Evolutionary conservation across 2,329 filamentous ascomycete species (phyloP).

Genomic region (Phialophora chinensis): DNA sequence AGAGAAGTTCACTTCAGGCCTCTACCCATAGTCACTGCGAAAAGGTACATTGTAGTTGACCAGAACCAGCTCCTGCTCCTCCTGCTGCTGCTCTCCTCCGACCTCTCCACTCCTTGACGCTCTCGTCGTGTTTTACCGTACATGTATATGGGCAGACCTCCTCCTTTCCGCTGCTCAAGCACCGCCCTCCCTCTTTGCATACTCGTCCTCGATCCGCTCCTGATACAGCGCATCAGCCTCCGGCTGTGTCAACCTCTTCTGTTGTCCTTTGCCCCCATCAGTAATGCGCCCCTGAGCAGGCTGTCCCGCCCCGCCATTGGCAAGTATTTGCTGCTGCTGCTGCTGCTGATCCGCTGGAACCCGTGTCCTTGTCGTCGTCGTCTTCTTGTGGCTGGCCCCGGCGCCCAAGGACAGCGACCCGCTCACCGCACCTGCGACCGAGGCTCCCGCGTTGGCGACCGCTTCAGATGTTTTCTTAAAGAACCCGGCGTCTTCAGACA

Average conservation of each 20-base stretch:
- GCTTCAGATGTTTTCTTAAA: conserved; percentile 37
- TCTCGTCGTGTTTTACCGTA: neutral
- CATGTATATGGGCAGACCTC: neutral
- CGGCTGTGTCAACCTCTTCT: conserved; percentile 41
- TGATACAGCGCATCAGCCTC: conserved; percentile 53
- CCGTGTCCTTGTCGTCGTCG: conserved; percentile 32
- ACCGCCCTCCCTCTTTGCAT: conserved; percentile 50
- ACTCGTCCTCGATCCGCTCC: conserved; percentile 56
- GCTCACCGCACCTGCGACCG: conserved; percentile 34
- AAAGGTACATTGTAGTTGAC: neutral
- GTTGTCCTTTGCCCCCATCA: conserved; percentile 23
- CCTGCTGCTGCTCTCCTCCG: neutral
- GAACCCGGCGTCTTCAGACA: conserved; percentile 35
- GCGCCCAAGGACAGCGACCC: conserved; percentile 34
- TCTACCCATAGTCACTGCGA: neutral
- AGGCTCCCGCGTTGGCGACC: conserved; percentile 34
- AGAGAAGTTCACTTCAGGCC: neutral
- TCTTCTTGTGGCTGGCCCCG: conserved; percentile 36
- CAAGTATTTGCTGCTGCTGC: conserved; percentile 26
- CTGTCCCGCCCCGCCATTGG: conserved; percentile 41
- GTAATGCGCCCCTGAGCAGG: conserved; percentile 29
- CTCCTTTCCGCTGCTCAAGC: conserved; percentile 15
- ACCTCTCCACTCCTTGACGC: neutral
- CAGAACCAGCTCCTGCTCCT: neutral
- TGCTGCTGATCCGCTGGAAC: conserved; percentile 22